Percentiles rank a stretch among this genome's conserved stretches.
Evolutionary conservation across 2,329 filamentous ascomycete genomes (phyloP).

Genomic region (Exophiala sp.): DNA sequence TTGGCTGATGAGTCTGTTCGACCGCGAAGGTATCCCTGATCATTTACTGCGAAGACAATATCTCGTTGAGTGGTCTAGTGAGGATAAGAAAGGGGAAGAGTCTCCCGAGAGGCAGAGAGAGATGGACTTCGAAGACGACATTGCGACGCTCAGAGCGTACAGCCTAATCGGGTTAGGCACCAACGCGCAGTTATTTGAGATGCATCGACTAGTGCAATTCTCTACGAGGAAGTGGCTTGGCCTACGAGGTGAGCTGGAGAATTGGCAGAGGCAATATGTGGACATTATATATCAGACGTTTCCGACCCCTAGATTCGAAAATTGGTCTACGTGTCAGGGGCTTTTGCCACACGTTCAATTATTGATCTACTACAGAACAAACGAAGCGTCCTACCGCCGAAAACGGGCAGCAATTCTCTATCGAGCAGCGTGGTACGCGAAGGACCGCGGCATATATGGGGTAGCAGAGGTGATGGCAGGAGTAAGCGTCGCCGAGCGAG

Average conservation of each 20-base stretch:
- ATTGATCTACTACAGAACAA: conserved; percentile 15
- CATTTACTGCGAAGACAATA: conserved; percentile 24
- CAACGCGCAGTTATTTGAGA: conserved; percentile 19
- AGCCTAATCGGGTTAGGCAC: background rate
- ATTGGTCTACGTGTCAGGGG: conserved; percentile 28
- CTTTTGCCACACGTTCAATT: conserved; percentile 31
- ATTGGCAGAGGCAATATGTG: conserved; percentile 30
- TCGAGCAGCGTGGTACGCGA: conserved; percentile 7
- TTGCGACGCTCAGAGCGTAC: conserved; percentile 22
- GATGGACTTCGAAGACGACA: conserved; percentile 23
- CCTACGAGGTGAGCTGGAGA: conserved; percentile 24
- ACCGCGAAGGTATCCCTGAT: conserved; percentile 30
- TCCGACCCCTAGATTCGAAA: conserved; percentile 27
- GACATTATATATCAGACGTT: conserved; percentile 23
- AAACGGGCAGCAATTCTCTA: conserved; percentile 4
- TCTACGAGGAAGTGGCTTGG: conserved; percentile 33
- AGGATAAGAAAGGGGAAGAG: conserved; percentile 14
- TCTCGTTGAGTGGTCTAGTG: conserved; percentile 19
- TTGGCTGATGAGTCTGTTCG: conserved; percentile 33
- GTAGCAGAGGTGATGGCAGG: conserved; percentile 9
- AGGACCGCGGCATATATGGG: conserved; percentile 1
- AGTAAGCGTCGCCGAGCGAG: conserved; percentile 5
- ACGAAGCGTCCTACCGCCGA: conserved; percentile 1
- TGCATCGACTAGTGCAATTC: conserved; percentile 35
- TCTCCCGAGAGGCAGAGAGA: conserved; percentile 9